Evolutionary conservation across 768 basidiomycete genomes (phyloP), one percentile per base, ranked within the genome.

Genomic region (Xanthoconium purpureum): DNA sequence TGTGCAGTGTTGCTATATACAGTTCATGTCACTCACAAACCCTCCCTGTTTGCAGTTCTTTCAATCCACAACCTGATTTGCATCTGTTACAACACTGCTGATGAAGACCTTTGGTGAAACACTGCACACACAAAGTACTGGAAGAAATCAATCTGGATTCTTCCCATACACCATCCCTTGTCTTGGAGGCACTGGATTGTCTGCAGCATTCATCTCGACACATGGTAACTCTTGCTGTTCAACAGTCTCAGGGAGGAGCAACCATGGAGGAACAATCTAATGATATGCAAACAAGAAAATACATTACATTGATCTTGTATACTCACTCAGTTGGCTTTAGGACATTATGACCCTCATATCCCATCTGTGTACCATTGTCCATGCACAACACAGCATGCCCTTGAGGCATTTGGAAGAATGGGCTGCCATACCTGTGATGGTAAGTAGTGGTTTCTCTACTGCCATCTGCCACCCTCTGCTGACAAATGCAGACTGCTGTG

Each of bases 121-220:
- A 57, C 47, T 0, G 24, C 30, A 0, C 37, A 40, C 1, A 63
- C 63, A 0, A 20, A 47, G 6, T 78, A 65, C 46, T 77, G 74
- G 75, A 20, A 35, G 1, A 72, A 70, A 44, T 3, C 49, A 0
- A 11, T 67, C 0, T 78, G 75, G 74, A 69, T 57, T 2, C 18
- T 57, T 0, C 56, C 56, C 0, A 58, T 58, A 1, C 54, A 58
- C 7, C 35, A 18, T 2, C 42, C 57, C 0, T 58, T 44, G 1
- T 39, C 48, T 0, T 51, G 57, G 24, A 33, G 49, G 3, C 57
- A 58, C 5, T 58, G 54, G 57, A 44, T 58, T 1, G 0, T 58
- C 1, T 55, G 53, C 15, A 55, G 3, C 24, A 50, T 58, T 14
- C 13, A 50, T 29, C 17, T 55, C 9, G 15, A 43, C 3, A n/a